Evolutionary conservation across 805 yeast species (phyloP).

Genomic region (Teunomyces pallodes): DNA sequence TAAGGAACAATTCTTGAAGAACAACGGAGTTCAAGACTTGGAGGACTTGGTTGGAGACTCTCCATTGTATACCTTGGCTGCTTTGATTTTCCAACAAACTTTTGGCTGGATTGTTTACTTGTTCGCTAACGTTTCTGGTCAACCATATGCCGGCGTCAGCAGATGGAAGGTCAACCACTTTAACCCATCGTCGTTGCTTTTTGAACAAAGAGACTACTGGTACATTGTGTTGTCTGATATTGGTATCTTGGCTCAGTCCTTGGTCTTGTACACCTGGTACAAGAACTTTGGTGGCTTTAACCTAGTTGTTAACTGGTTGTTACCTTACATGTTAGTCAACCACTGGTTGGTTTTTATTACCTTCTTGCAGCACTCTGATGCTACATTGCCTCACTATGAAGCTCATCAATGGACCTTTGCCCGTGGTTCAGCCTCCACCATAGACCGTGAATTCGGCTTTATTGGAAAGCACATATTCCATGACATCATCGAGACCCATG

Average conservation of each 20-base stretch:
- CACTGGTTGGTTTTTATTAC: conserved; percentile 67
- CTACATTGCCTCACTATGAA: conserved; percentile 57
- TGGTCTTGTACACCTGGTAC: conserved; percentile 53
- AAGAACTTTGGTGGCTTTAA: conserved; percentile 47
- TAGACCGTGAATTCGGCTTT: conserved; percentile 60
- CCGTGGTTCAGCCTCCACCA: conserved; percentile 65
- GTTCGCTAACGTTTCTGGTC: conserved; percentile 52
- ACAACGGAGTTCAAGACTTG: conserved; percentile 29
- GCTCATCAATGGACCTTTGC: conserved; percentile 60
- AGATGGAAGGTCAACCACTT: conserved; percentile 48
- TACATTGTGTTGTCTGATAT: conserved; percentile 53
- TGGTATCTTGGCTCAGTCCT: conserved; percentile 46
- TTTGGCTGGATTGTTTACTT: conserved; percentile 55
- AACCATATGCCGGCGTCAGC: conserved; percentile 40
- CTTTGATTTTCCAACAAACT: conserved; percentile 51
- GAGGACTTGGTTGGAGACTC: conserved; percentile 54
- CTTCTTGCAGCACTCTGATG: conserved; percentile 61
- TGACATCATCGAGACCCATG: conserved; percentile 59
- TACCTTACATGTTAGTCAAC: conserved; percentile 59
- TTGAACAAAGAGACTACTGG: conserved; percentile 55
- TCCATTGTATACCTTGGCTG: conserved; percentile 46
- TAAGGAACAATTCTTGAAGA: conserved; percentile 42
- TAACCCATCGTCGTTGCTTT: conserved; percentile 54
- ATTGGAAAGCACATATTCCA: conserved; percentile 57
- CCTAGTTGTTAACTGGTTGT: conserved; percentile 52